Conservation (phyloP, 371 early-diverging fungal species). For the Lichtheimia ornata region DNA sequence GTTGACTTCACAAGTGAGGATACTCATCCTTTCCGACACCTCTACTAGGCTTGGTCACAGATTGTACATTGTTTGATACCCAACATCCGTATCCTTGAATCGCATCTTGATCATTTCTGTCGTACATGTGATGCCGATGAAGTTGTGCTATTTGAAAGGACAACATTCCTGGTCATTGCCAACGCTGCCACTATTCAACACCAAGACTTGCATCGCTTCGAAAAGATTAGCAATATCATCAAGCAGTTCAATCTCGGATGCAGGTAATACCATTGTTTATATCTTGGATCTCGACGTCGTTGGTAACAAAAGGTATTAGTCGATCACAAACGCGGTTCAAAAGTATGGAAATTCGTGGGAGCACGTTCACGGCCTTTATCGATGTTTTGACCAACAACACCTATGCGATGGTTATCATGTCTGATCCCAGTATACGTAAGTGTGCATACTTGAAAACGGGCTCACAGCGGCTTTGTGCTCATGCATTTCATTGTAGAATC, state of each 20-base stretch:
- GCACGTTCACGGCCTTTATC: slow-evolving; percentile 83
- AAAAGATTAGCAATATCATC: slow-evolving; percentile 92
- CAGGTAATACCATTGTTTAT: slow-evolving; percentile 45
- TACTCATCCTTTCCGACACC: background rate
- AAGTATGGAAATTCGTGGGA: slow-evolving; percentile 86
- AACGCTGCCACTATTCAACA: slow-evolving; percentile 63
- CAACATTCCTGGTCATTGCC: slow-evolving; percentile 93
- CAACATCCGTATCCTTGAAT: slow-evolving; percentile 81
- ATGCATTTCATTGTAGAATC: slow-evolving; percentile 60
- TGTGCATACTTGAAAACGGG: slow-evolving; percentile 5
- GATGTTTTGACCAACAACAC: slow-evolving; percentile 94
- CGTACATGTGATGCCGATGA: slow-evolving; percentile 89
- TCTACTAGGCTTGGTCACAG: slow-evolving; percentile 91
- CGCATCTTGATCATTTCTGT: slow-evolving; percentile 78
- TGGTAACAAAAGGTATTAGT: slow-evolving; percentile 17
- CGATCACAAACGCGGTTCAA: slow-evolving; percentile 83
- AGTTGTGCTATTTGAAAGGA: slow-evolving; percentile 91
- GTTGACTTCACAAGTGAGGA: too few species aligned
- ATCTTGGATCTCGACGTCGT: background rate
- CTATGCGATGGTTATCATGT: slow-evolving; percentile 90
- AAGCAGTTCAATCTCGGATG: slow-evolving; percentile 92
- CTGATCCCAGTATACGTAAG: slow-evolving; percentile 91
- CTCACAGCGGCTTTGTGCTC: background rate
- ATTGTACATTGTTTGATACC: slow-evolving; percentile 95
- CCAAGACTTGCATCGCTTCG: slow-evolving; percentile 81